Evolutionary conservation across 1,284 basidiomycete genomes (phyloP), one percentile per base, ranked within the genome.

Genomic region (Lentinula novae-zelandiae): DNA sequence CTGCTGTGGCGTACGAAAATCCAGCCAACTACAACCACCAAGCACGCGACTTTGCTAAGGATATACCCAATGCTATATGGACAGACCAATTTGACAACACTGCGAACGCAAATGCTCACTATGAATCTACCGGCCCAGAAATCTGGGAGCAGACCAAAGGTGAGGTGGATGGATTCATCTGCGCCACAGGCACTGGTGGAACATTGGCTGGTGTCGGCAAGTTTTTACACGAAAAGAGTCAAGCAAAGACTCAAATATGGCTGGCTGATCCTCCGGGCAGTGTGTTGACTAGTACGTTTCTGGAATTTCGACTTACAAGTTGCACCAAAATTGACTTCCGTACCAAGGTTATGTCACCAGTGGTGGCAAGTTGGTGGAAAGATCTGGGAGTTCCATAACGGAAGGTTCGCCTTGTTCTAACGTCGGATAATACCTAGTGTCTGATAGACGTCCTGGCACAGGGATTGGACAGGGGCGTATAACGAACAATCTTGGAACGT

Each of bases 21-120:
- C 95, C 95, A 8, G 77, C 85, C 64, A 99, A 99, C 79, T 99
- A 98, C 82, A 99, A 99, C 76, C 97, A 99, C 78, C 96, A 96
- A 77, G 97, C 97, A 36, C 86, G 89, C 57, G 90, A 95, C 64
- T 93, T 90, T 67, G 96, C 96, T 51, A 83, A 87, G 58, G 75
- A 77, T n/a, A 77, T 90, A 38, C 83, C 87, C n/a, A 98, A 98
- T 71, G 91, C 95, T 20, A 86, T 98, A 62, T 99, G 97, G 96
- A 98, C 95, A n/a, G 90, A 99, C 78, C 96, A 99, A 76, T 98
- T 98, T 72, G 96, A 98, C 77, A 98, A 98, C 75, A 85, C 80
- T 9, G 92, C 93, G 13, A 99, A 99, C 73, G 87, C 96, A 13
- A 74, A 88, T 42, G 90, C 90, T 15, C 96, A 99, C 73, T 96